Evolutionary conservation across 169 alveolate genomes (phyloP), one percentile per base, ranked within the genome.

Genomic region (Eimeria necatrix): DNA sequence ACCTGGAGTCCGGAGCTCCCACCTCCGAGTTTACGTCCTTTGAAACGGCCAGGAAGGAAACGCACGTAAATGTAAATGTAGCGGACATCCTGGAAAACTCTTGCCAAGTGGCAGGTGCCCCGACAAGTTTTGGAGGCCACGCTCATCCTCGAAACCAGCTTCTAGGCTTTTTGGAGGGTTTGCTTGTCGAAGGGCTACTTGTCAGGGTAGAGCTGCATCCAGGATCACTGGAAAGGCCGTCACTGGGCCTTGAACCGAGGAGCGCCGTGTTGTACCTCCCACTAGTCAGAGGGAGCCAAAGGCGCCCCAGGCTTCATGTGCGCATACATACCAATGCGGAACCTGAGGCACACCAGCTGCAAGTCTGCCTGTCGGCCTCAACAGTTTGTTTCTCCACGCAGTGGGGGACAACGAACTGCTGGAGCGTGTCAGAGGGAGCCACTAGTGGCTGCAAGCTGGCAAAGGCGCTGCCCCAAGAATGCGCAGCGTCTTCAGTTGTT

Each of bases 221-320:
- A 56, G 73, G 90, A 52, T 51, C 90, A 6, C 73, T 24, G 20
- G 90, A 52, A 24, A 71, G 90, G 0, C 90, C 90, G 0, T 14
- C 90, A 53, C 51, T 81, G 0, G 90, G 90, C 90, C 90, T 81
- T n/a, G 18, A 81, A 51, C 90, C 71, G 16, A 64, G 26, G 24
- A 24, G 73, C 22, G 90, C 59, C 12, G 90, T 81, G 51, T 64
- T 81, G 56, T 53, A 81, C 59, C 59, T 81, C 53, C 90, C 90
- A 52, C 16, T 81, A 14, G 74, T 81, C 32, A 51, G 90, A 32
- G 73, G 52, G 73, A 14, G 90, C 74, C 73, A 56, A 9, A 71
- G 70, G 74, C 90, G 53, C 74, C 90, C 90, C 7, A 81, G 52
- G 74, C 53, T 81, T 41, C 90, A 81, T 18, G 90, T 81, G 14